Evolutionary conservation across 2,329 filamentous ascomycete species (phyloP).

Genomic region (Fusarium napiforme): DNA sequence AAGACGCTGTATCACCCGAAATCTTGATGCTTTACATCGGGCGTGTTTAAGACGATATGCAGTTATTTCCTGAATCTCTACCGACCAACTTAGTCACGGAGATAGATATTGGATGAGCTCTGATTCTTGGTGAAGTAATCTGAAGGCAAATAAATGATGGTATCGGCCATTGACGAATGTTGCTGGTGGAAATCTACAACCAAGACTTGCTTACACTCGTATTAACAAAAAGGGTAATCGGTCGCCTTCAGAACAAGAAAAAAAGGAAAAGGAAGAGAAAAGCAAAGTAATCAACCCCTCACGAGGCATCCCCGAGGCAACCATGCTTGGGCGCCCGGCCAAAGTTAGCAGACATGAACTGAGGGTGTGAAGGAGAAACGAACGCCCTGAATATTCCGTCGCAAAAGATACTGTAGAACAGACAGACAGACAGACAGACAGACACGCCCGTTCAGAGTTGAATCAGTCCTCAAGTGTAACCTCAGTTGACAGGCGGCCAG

Average conservation of each 20-base stretch:
- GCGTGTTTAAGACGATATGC: neutral
- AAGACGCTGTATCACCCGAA: neutral
- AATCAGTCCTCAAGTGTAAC: slow-evolving; percentile 6
- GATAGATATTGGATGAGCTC: neutral
- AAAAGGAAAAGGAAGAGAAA: neutral
- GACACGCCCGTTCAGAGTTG: neutral
- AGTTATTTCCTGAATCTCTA: neutral
- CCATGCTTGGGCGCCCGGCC: slow-evolving; percentile 8
- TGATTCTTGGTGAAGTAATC: neutral
- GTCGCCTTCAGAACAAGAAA: neutral
- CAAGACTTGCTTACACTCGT: neutral
- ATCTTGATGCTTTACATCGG: neutral
- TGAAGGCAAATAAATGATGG: neutral
- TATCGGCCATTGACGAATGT: neutral
- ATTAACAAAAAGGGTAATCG: neutral
- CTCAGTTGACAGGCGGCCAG: slow-evolving; percentile 15
- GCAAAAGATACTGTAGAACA: neutral
- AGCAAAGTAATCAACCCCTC: slow-evolving; percentile 2
- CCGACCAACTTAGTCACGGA: neutral
- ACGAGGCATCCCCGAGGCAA: slow-evolving; percentile 22
- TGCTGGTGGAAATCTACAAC: neutral
- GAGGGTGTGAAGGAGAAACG: slow-evolving; percentile 17
- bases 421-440: neutral
- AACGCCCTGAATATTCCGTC: neutral
- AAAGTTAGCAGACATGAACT: slow-evolving; percentile 2